phyloP scores from a whole-genome alignment of 495 filamentous ascomycete species.

The Pseudoneurospora amorphoporcata region DNA sequence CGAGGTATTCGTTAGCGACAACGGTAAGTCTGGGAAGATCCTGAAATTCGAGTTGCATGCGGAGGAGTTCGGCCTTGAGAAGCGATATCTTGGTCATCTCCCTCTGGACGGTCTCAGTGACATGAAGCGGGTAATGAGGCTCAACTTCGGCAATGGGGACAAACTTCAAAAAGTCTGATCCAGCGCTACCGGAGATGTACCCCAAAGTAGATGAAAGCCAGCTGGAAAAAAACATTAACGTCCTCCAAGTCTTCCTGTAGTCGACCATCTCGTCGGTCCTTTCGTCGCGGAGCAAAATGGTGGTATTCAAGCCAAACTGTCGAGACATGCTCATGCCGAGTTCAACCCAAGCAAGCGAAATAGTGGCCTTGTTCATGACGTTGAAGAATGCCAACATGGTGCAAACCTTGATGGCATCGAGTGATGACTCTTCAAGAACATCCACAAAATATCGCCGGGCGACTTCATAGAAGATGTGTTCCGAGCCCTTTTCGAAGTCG shows the following conservation, averaged over 20 bases:
- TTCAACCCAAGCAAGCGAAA: conserved; percentile 21
- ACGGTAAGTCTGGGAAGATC: conserved; percentile 9
- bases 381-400: conserved; percentile 23
- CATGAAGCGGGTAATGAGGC: neutral
- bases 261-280: conserved; percentile 17
- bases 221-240: conserved; percentile 21
- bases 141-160: conserved; percentile 9
- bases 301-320: conserved; percentile 7
- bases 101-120: conserved; percentile 13
- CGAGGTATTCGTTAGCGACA: conserved; percentile 10
- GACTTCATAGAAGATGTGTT: conserved; percentile 12
- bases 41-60: conserved; percentile 15
- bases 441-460: conserved; percentile 12
- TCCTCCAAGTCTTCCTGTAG: conserved; percentile 18
- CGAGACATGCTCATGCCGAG: conserved; percentile 16
- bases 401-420: conserved; percentile 24
- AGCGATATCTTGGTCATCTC: conserved; percentile 24
- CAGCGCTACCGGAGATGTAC: conserved; percentile 18
- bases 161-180: conserved; percentile 11
- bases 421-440: conserved; percentile 14
- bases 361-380: conserved; percentile 18
- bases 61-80: conserved; percentile 20
- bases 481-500: conserved; percentile 8
- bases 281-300: neutral
- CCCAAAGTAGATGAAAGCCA: conserved; percentile 26